A percentile compares a stretch with the other conserved stretches of the same genome.
These are phyloP conservation scores for Trichosporon inkin DNA, from an alignment of 1,284 basidiomycete genomes.

Conservation along the genomic window DNA sequence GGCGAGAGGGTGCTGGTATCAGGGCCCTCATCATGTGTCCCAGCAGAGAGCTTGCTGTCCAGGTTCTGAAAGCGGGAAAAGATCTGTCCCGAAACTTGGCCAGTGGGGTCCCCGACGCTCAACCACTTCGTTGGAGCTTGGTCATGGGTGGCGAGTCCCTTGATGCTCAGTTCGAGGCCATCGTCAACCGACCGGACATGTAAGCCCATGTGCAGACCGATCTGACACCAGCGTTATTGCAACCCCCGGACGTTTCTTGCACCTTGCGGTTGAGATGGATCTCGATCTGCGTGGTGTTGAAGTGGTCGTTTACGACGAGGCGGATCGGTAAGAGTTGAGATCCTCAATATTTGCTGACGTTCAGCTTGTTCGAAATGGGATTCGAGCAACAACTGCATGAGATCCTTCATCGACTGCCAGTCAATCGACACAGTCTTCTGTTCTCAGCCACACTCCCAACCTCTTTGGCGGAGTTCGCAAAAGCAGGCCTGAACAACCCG, in stretches of 20 bases:
- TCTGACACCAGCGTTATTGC: conserved; percentile 71
- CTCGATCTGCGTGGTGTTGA: conserved; percentile 82
- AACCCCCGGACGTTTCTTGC: conserved; percentile 93
- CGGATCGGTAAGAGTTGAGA: conserved; percentile 59
- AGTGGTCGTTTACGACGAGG: conserved; percentile 96
- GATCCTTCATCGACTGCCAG: conserved; percentile 80
- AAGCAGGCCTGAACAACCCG: conserved; percentile 89
- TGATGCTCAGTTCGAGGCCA: conserved; percentile 95
- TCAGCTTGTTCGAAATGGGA: conserved; percentile 90
- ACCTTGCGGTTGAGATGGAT: conserved; percentile 95
- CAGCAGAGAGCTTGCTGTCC: conserved; percentile 88
- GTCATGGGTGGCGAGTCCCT: conserved; percentile 93
- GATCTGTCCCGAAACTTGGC: conserved; percentile 67
- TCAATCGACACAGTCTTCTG: conserved; percentile 81
- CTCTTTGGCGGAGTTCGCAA: conserved; percentile 93
- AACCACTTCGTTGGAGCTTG: conserved; percentile 82
- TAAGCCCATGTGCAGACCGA: conserved; percentile 53
- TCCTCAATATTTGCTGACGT: neutral
- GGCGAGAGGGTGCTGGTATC: conserved; percentile 67
- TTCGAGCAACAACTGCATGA: conserved; percentile 90
- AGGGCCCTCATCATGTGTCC: conserved; percentile 86
- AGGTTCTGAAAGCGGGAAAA: conserved; percentile 91
- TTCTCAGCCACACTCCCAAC: conserved; percentile 97
- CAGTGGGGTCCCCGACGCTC: conserved; percentile 55
- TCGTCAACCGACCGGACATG: conserved; percentile 91